phyloP scores from a whole-genome alignment of 2,329 filamentous ascomycete species.

The Fusarium bulbicola region DNA sequence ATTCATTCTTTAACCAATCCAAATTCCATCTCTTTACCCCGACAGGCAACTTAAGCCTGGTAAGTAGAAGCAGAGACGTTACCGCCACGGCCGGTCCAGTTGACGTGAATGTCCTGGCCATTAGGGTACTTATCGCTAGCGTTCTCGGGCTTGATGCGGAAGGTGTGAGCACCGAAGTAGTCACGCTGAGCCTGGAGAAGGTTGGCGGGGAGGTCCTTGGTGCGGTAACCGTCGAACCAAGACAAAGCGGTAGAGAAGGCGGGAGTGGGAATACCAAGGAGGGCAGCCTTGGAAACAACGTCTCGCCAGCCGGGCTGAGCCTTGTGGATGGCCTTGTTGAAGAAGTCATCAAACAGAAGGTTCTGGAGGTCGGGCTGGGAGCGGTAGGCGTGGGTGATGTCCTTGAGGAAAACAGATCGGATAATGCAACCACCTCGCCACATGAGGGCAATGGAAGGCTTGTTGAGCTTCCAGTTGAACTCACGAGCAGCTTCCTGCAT shows the following conservation, averaged over 20 bases:
- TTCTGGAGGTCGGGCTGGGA: slow-evolving; percentile 95
- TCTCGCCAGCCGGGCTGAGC: slow-evolving; percentile 94
- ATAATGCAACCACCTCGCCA: slow-evolving; percentile 99
- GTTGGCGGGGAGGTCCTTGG: slow-evolving; percentile 97
- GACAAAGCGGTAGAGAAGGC: slow-evolving; percentile 96
- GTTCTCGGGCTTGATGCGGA: slow-evolving; percentile 83
- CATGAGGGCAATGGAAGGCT: slow-evolving; percentile 99
- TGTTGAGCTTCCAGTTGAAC: slow-evolving; percentile 99
- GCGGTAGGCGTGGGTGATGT: slow-evolving; percentile 98
- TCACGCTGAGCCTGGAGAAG: slow-evolving; percentile 98
- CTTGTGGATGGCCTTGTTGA: slow-evolving; percentile 98
- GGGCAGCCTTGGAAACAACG: slow-evolving; percentile 88
- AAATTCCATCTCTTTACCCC: slow-evolving; percentile 18
- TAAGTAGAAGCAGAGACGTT: slow-evolving; percentile 98
- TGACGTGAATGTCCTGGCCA: slow-evolving; percentile 94
- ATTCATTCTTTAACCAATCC: slow-evolving; percentile 29
- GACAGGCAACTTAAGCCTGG: slow-evolving; percentile 74
- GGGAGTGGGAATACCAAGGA: slow-evolving; percentile 94
- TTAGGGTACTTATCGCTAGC: slow-evolving; percentile 82
- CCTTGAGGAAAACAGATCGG: slow-evolving; percentile 99
- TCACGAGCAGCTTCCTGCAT: slow-evolving; percentile 99
- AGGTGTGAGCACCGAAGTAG: slow-evolving; percentile 97
- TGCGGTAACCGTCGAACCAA: slow-evolving; percentile 99
- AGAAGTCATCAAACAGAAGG: slow-evolving; percentile 98
- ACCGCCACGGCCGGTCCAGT: slow-evolving; percentile 99